A percentile compares a stretch with the other conserved stretches of the same genome.
Evolutionary conservation across 331 rosid species (phyloP).

Genomic region (Stylosanthes scabra): DNA sequence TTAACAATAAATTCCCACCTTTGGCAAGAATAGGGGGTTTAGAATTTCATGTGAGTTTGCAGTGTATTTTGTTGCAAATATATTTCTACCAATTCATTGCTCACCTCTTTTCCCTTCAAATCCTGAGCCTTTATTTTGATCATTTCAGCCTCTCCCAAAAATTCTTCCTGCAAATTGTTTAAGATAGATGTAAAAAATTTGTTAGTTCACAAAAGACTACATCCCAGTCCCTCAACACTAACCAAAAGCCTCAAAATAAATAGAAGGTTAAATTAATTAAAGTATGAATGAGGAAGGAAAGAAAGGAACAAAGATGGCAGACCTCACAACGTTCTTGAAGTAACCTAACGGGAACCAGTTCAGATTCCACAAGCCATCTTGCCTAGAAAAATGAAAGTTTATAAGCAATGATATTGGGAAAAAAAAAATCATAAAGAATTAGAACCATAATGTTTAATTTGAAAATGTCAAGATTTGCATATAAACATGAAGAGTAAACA

Average conservation of each 20-base stretch:
- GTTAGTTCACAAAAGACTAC: conserved; percentile 15
- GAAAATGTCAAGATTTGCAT: conserved; percentile 12
- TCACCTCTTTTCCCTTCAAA: conserved; percentile 95
- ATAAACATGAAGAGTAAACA: not conserved
- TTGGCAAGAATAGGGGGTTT: not conserved
- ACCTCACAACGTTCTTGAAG: conserved; percentile 99
- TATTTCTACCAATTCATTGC: conserved; percentile 30
- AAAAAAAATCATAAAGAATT: not conserved
- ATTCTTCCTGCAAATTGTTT: conserved; percentile 76
- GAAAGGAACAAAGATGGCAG: conserved; percentile 16
- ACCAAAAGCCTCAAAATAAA: conserved; percentile 28
- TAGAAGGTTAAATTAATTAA: not conserved
- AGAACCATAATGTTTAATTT: conserved; percentile 14
- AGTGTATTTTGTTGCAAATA: not conserved
- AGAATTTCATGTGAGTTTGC: not conserved
- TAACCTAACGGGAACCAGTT: conserved; percentile 82
- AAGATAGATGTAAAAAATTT: conserved; percentile 26
- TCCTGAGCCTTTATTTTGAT: conserved; percentile 97
- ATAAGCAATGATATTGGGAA: conserved; percentile 29
- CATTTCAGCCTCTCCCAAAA: conserved; percentile 96
- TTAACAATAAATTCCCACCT: not conserved
- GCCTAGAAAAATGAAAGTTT: conserved; percentile 59
- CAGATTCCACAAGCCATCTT: conserved; percentile 93
- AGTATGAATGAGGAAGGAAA: not conserved
- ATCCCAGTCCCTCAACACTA: conserved; percentile 20